Conservation (phyloP, 179 eudicot genomes). For the Silene noctiflora region DNA sequence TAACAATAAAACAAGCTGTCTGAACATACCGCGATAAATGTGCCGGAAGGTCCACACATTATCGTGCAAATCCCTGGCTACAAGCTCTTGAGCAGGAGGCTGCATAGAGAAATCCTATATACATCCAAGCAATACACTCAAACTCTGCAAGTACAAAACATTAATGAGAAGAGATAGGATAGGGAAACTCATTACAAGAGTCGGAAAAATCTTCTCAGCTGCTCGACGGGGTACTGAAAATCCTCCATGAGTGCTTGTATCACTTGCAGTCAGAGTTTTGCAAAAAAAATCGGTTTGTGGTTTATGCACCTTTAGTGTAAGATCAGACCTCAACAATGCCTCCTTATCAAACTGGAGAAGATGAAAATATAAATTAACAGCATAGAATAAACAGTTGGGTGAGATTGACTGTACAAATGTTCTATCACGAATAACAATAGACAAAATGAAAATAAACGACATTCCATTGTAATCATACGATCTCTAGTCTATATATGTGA, state of each 20-base stretch:
- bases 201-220: conserved; percentile 92
- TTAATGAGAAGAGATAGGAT: conserved; percentile 3
- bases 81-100: conserved; percentile 97
- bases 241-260: conserved; percentile 99
- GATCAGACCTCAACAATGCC: conserved; percentile 79
- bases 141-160: not conserved
- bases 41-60: conserved; percentile 91
- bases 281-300: conserved; percentile 94
- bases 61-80: conserved; percentile 91
- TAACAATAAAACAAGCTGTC: conserved; percentile 1
- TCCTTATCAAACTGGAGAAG: conserved; percentile 86
- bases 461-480: not conserved
- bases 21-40: conserved; percentile 78
- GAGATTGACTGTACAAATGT: not conserved
- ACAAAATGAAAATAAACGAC: not conserved
- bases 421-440: not conserved
- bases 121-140: conserved; percentile 21
- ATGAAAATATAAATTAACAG: conserved; percentile 10
- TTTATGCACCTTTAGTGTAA: conserved; percentile 69
- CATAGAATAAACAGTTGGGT: not conserved
- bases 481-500: not conserved
- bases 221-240: conserved; percentile 99
- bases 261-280: conserved; percentile 96
- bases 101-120: conserved; percentile 82
- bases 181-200: conserved; percentile 54